phyloP scores from a whole-genome alignment of 768 basidiomycete species.

The Tulasnella sp. region DNA sequence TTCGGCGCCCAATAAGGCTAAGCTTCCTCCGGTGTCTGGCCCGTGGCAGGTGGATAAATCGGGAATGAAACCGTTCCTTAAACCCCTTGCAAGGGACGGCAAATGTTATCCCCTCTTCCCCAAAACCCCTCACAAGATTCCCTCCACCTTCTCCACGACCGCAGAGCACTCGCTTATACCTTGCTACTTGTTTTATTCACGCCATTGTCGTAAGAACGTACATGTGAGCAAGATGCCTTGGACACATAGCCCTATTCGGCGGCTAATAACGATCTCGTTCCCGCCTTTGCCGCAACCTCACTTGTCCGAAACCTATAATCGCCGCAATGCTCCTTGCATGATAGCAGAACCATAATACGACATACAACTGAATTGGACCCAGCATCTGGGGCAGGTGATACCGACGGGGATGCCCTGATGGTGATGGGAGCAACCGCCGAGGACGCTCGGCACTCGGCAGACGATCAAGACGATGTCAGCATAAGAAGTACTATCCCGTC shows the following conservation, averaged over 20 bases:
- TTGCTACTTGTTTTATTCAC: not conserved
- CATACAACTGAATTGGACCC: not conserved
- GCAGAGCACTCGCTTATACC: not conserved
- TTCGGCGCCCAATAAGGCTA: not conserved
- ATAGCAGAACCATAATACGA: not conserved
- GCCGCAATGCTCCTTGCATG: not conserved
- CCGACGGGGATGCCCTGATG: not conserved
- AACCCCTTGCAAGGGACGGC: not conserved
- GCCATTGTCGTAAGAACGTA: not conserved
- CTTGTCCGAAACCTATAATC: not conserved
- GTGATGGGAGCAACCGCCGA: constrained; percentile 2
- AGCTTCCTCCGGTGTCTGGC: not conserved
- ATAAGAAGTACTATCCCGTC: not conserved
- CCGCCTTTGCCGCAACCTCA: not conserved
- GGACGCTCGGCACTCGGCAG: not conserved
- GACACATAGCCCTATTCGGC: not conserved
- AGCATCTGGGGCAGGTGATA: not conserved
- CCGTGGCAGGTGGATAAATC: not conserved
- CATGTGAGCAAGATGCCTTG: not conserved
- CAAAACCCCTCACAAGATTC: not conserved
- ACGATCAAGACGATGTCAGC: not conserved
- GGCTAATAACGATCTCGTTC: not conserved
- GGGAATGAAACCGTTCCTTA: not conserved
- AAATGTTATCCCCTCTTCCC: not conserved
- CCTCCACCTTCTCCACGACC: not conserved